Conservation (phyloP, 495 filamentous ascomycete species). For the Aspergillus campestris region DNA sequence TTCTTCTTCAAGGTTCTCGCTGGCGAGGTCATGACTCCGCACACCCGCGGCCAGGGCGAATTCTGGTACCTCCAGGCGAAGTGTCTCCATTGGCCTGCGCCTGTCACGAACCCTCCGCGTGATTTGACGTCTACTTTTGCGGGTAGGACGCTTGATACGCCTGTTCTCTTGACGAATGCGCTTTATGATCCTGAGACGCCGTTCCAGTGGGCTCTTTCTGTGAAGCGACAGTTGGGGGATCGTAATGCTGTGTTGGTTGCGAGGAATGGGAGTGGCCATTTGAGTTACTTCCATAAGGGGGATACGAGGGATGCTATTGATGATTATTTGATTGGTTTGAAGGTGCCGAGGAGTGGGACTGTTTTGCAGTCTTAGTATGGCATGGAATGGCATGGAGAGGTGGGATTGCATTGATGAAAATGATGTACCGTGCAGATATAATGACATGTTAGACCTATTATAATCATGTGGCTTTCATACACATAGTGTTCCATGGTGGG, state of each 20-base stretch:
- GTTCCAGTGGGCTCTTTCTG: conserved; percentile 27
- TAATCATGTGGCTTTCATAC: too few species aligned
- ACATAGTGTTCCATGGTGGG: too few species aligned
- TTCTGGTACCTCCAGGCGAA: conserved; percentile 12
- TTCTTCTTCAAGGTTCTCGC: conserved; percentile 12
- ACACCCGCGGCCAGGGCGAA: conserved; percentile 17
- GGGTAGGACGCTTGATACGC: neutral
- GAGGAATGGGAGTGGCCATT: conserved; percentile 29
- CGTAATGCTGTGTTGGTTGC: conserved; percentile 20
- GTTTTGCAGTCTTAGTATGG: neutral
- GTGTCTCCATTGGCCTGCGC: conserved; percentile 32
- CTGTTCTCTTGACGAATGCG: conserved; percentile 25
- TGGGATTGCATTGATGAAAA: too few species aligned
- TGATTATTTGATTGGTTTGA: conserved; percentile 7
- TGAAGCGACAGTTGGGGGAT: conserved; percentile 11
- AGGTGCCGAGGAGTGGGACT: neutral
- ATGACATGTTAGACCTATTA: too few species aligned
- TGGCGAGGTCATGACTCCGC: conserved; percentile 13
- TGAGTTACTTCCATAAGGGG: conserved; percentile 6
- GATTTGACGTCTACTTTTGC: neutral
- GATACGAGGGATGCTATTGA: conserved; percentile 5
- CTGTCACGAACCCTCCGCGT: conserved; percentile 19
- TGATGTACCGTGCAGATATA: too few species aligned
- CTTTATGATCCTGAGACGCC: conserved; percentile 28
- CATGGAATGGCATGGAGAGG: too few species aligned